Base-by-base conservation (phyloP, 371 early-diverging fungal species). In the Funneliformis caledonium region DNA sequence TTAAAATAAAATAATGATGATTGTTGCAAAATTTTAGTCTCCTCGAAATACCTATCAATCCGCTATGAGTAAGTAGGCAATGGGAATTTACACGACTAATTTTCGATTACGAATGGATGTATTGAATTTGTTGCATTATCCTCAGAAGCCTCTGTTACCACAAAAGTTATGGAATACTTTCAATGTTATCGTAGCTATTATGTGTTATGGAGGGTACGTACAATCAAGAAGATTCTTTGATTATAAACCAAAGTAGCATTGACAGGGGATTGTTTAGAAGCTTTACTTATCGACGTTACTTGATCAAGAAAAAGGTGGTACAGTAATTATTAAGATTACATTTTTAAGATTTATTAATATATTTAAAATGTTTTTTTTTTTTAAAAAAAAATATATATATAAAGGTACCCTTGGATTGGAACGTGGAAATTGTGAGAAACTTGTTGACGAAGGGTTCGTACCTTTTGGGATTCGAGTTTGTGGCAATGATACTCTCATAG, bases 51-150 rank as follows among this genome's bases (percentile, higher is more conserved):
- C 94, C 12, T 97, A 97, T 86, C 96, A 96, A 84, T 93, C 94
- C 62, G 97, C 97, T 61, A 97, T 97, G 97, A 93, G 95, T 77
- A 97, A 97, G 85, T 97, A 97, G 86, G 97, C 97, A 26, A 97
- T 97, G 94, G 97, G 97, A 8, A 87, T 94, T 47, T 94, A 92
- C 85, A 87, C 93, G 31, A 95, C 96, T 72, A 96, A 94, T 86
- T 95, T 91, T 86, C 90, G 92, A 59, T 72, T 87, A 60, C 88
- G 97, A 78, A 95, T 97, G 93, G 97, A 97, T 85, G 95, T 96
- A 7, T 87, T 96, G 85, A 94, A 97, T 85, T 90, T 97, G 70
- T 88, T 97, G 62, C 95, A 91, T 87, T 97, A 97, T 82, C 97
- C 97, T 52, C 97, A 97, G 84, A 95, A 95, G 86, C 97, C 97